Evolutionary conservation across 2,329 filamentous ascomycete species (phyloP).

Genomic region (Colletotrichum gloeosporioides): DNA sequence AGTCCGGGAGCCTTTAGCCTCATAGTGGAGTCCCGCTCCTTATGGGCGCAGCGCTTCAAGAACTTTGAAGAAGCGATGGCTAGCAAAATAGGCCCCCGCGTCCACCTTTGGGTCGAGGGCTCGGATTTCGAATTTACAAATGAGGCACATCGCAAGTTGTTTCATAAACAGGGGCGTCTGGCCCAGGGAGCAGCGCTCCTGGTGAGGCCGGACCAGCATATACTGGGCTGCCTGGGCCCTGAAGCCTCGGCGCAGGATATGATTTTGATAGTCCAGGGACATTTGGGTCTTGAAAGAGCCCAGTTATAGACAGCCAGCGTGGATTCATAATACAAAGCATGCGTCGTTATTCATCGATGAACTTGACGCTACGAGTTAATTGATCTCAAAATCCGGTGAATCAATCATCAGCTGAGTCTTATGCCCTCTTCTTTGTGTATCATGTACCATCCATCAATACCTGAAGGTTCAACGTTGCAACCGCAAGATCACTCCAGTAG

Average conservation of each 20-base stretch:
- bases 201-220: slow-evolving; percentile 44
- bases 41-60: not conserved
- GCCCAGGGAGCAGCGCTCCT: slow-evolving; percentile 30
- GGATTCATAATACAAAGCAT: not conserved
- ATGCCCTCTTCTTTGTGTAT: not conserved
- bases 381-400: not conserved
- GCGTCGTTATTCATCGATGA: not conserved
- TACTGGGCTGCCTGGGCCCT: slow-evolving; percentile 25
- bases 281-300: not conserved
- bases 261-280: not conserved
- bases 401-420: not conserved
- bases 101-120: not conserved
- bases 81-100: not conserved
- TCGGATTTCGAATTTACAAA: not conserved
- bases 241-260: not conserved
- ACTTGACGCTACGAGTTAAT: rapidly evolving
- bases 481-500: not conserved
- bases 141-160: not conserved
- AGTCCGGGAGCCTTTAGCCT: not conserved
- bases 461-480: not conserved
- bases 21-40: not conserved
- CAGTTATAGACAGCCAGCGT: not conserved
- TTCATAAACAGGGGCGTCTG: slow-evolving; percentile 29
- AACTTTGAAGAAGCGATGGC: not conserved
- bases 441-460: not conserved